A percentile compares a stretch with the other conserved stretches of the same genome.
Conservation (phyloP, 108 stramenopile genomes). For the Fragilaria radians region DNA sequence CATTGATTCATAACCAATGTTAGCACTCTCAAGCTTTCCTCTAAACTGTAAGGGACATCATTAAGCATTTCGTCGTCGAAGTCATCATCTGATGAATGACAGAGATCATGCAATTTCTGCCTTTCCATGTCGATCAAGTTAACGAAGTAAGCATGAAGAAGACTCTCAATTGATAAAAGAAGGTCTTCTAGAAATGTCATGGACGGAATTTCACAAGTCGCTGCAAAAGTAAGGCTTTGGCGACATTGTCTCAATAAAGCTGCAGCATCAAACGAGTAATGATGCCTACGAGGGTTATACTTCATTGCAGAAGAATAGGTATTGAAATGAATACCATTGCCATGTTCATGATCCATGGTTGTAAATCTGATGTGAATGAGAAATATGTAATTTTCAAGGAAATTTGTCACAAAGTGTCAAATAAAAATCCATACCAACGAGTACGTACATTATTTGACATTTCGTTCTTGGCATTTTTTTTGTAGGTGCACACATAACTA, state of each 20-base stretch:
- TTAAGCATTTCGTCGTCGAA: slow-evolving; percentile 11
- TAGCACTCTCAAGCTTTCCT: slow-evolving; percentile 18
- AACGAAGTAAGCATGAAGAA: slow-evolving; percentile 37
- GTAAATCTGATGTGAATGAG: neutral
- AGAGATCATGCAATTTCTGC: slow-evolving; percentile 16
- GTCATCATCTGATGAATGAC: slow-evolving; percentile 23
- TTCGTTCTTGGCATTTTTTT: neutral
- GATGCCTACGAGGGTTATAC: slow-evolving; percentile 9
- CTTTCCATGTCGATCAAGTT: slow-evolving; percentile 33
- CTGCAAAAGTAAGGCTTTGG: slow-evolving; percentile 9
- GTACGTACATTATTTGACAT: neutral
- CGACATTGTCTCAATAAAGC: slow-evolving; percentile 37
- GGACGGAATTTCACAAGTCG: slow-evolving; percentile 26
- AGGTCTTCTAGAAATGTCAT: slow-evolving; percentile 22
- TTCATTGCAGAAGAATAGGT: too few relatives aligned
- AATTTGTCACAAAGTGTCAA: neutral
- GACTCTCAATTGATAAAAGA: slow-evolving; percentile 30
- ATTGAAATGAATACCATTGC: neutral
- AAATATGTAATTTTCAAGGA: neutral
- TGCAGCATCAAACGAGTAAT: slow-evolving; percentile 52
- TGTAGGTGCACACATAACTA: too few relatives aligned
- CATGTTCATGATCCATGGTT: neutral
- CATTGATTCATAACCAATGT: slow-evolving; percentile 4
- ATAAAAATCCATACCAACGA: neutral
- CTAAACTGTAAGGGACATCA: slow-evolving; percentile 10